phyloP scores from a whole-genome alignment of 805 yeast genomes.

The Candida ascalaphidarum region DNA sequence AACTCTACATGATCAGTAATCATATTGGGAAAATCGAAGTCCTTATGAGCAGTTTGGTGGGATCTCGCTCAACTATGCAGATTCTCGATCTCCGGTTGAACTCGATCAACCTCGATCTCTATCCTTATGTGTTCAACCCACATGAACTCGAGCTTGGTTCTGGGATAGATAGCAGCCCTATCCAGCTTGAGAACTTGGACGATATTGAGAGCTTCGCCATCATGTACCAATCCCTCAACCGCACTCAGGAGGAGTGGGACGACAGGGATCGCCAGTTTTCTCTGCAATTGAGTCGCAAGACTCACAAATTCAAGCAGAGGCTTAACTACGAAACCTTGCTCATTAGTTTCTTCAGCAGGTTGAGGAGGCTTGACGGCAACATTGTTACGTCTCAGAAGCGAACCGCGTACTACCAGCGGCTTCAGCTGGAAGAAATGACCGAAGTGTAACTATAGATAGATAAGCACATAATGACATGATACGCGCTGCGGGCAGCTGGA shows the following conservation, averaged over 20 bases:
- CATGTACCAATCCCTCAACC: conserved; percentile 35
- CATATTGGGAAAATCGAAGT: conserved; percentile 24
- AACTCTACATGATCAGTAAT: conserved; percentile 39
- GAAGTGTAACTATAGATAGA: too few relatives aligned
- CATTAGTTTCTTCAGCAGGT: conserved; percentile 22
- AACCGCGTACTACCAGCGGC: too few relatives aligned
- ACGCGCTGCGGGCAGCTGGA: too few relatives aligned
- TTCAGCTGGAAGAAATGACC: too few relatives aligned
- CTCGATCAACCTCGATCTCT: conserved; percentile 36
- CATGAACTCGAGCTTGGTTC: conserved; percentile 22
- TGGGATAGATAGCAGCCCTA: conserved; percentile 17
- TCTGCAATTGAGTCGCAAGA: conserved; percentile 11
- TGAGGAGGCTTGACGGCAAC: conserved; percentile 31
- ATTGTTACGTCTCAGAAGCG: conserved; percentile 7
- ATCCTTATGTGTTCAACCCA: conserved; percentile 47
- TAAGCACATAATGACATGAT: too few relatives aligned
- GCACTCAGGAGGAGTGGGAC: conserved; percentile 31
- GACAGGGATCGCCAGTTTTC: conserved; percentile 25
- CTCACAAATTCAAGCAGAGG: conserved; percentile 13
- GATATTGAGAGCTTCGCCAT: conserved; percentile 45
- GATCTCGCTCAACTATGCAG: conserved; percentile 22
- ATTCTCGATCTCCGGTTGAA: conserved; percentile 43
- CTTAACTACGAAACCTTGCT: conserved; percentile 26
- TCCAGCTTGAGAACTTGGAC: conserved; percentile 38
- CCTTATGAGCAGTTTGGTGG: conserved; percentile 21